Base-by-base conservation (phyloP, 106 monocot species). In the Dactylorhiza incarnata region DNA sequence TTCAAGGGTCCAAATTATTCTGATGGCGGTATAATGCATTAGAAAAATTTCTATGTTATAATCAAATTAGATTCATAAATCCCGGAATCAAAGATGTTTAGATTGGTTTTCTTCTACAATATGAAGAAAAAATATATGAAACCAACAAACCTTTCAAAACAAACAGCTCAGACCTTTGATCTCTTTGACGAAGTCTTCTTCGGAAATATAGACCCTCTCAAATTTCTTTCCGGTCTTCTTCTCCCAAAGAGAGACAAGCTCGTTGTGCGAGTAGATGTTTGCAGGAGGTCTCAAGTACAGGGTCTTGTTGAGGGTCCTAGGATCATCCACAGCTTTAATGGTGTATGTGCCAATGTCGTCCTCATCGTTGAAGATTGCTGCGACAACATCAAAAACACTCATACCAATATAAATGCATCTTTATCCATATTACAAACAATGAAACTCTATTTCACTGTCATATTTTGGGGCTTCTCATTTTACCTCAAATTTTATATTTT, bases 251-350 rank as follows among this genome's bases (percentile, higher is more conserved):
- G 83, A 58, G 15, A 90, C 81, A 7, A 87, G 75, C 25, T 87
- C 90, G 59, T 90, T 85, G 49, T 85, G 80, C 14, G 91, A 67
- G 71, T 76, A 49, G 72, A 81, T 80, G 73, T 88, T 88, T 0
- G 70, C 74, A 0, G 83, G 66, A 23, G 91, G 93, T 37, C 73
- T 73, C 43, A 93, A 6, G 62, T 84, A 87, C 68, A 93, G 2
- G 13, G 77, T 82, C 80, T 93, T 93, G 83, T 93, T 93, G 73
- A 87, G 45, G 0, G 93, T 82, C 20, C 87, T 80, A 0, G 87
- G 82, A 62, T 93, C 93, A 13, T 84, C 87, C 45, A 78, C 85
- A 5, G 93, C 79, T 56, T 74, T 77, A 48, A 93, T 84, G 0
- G 87, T 86, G 80, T 82, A 93, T 3, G 82, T 78, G 0, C 58